Conservation (phyloP, 345 rosid species). For the Gossypioides kirkii region DNA sequence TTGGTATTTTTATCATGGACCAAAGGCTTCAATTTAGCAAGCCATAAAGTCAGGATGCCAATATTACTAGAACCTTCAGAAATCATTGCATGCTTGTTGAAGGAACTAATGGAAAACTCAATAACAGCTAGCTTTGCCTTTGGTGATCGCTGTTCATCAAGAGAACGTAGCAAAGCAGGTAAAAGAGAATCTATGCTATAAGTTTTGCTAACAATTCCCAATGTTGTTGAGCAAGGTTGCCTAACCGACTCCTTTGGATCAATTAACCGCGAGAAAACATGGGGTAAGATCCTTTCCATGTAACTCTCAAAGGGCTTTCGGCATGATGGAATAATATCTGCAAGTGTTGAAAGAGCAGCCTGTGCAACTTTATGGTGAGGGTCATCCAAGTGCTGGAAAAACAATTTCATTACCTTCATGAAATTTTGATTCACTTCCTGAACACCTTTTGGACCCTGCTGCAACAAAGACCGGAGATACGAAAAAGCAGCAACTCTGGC, state of each 20-base stretch:
- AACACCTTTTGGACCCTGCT: constrained; percentile 90
- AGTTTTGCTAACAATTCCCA: constrained; percentile 67
- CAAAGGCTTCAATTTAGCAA: constrained; percentile 81
- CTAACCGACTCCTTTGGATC: constrained; percentile 98
- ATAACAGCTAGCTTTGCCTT: constrained; percentile 99
- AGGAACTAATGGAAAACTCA: constrained; percentile 84
- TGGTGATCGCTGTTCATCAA: constrained; percentile 97
- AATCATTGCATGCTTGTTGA: constrained; percentile 73
- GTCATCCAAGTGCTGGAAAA: constrained; percentile 96
- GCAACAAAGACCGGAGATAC: constrained; percentile 77
- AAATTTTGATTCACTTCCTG: constrained; percentile 91
- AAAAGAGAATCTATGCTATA: constrained; percentile 7
- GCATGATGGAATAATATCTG: constrained; percentile 91
- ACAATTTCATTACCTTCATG: constrained; percentile 97
- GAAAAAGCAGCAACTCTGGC: constrained; percentile 92
- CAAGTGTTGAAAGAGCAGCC: constrained; percentile 95
- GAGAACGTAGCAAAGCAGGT: constrained; percentile 56
- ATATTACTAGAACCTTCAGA: constrained; percentile 76
- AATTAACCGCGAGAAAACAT: constrained; percentile 91
- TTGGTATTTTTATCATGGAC: constrained; percentile 90
- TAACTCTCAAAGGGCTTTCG: constrained; percentile 97
- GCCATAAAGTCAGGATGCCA: constrained; percentile 92
- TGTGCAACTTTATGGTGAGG: constrained; percentile 99
- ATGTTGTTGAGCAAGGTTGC: constrained; percentile 86
- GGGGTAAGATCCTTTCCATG: constrained; percentile 95